A percentile compares a stretch with the other conserved stretches of the same genome.
phyloP scores from a whole-genome alignment of 805 yeast species.

The Wickerhamiella kurtzmanii region DNA sequence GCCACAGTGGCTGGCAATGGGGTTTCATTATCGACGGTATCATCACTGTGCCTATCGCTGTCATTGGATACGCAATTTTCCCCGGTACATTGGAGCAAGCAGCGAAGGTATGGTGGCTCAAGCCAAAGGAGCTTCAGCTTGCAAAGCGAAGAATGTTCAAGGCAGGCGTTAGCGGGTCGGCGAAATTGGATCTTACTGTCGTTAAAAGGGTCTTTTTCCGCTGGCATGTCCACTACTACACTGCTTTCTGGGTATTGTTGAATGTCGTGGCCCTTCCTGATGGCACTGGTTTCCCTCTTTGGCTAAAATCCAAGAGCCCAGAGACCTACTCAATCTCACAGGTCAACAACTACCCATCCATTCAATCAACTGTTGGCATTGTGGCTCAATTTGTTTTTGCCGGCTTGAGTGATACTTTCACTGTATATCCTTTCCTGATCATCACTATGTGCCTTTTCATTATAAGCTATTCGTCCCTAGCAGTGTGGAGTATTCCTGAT shows the following conservation, averaged over 20 bases:
- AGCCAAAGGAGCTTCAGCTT: conserved; percentile 23
- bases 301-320: conserved; percentile 25
- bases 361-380: conserved; percentile 31
- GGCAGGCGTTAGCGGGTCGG: conserved; percentile 21
- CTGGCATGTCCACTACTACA: conserved; percentile 26
- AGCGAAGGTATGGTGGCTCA: conserved; percentile 24
- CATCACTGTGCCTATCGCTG: conserved; percentile 11
- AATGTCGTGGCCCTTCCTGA: conserved; percentile 32
- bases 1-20: conserved; percentile 42
- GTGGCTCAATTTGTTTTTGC: conserved; percentile 31
- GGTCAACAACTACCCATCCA: conserved; percentile 31
- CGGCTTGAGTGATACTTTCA: conserved; percentile 28
- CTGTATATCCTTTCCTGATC: conserved; percentile 29
- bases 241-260: conserved; percentile 27
- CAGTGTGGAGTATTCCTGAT: conserved; percentile 31
- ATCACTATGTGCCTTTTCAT: conserved; percentile 26
- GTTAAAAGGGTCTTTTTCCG: conserved; percentile 19
- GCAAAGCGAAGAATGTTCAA: conserved; percentile 22
- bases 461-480: conserved; percentile 28
- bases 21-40: conserved; percentile 48
- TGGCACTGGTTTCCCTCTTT: conserved; percentile 31
- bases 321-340: conserved; percentile 25
- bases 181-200: conserved; percentile 12
- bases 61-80: neutral
- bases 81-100: conserved; percentile 33